Evolutionary conservation across 805 yeast species (phyloP).

Genomic region (Candida dajiaensis): DNA sequence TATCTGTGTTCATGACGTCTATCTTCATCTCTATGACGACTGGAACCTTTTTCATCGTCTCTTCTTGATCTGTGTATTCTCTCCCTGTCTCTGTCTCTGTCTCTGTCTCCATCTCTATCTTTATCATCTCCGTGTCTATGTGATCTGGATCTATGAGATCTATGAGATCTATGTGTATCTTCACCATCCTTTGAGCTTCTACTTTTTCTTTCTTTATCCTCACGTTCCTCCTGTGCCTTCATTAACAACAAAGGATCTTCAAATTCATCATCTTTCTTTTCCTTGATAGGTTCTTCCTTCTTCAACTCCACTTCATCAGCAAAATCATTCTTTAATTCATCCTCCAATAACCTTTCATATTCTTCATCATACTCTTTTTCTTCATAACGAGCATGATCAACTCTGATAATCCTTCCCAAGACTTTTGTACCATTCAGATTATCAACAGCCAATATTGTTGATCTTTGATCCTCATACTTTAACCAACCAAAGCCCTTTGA

Average conservation of each 20-base stretch:
- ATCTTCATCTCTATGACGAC: background rate
- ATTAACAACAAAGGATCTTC: conserved; percentile 21
- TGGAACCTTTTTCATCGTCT: too few relatives aligned
- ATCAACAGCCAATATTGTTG: conserved; percentile 82
- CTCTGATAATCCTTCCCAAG: conserved; percentile 46
- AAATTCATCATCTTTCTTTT: conserved; percentile 16
- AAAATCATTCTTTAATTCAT: conserved; percentile 28
- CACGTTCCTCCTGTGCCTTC: conserved; percentile 5
- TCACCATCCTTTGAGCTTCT: background rate
- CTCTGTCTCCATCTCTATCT: background rate
- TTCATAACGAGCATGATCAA: conserved; percentile 67
- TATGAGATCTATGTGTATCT: conserved; percentile 3
- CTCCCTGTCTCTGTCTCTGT: background rate
- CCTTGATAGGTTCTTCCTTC: background rate
- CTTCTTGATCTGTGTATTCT: background rate
- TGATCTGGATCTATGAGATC: too few relatives aligned
- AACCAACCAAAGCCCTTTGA: conserved; percentile 76
- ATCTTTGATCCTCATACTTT: conserved; percentile 75
- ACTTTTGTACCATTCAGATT: conserved; percentile 68
- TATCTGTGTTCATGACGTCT: background rate
- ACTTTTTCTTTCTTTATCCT: background rate
- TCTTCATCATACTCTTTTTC: conserved; percentile 47
- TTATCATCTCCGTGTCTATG: conserved; percentile 3
- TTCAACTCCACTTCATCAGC: conserved; percentile 9
- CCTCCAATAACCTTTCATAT: conserved; percentile 33